Evolutionary conservation across 2,329 filamentous ascomycete species (phyloP), one percentile per base, ranked within the genome.

Genomic region (Nigrospora oryzae): DNA sequence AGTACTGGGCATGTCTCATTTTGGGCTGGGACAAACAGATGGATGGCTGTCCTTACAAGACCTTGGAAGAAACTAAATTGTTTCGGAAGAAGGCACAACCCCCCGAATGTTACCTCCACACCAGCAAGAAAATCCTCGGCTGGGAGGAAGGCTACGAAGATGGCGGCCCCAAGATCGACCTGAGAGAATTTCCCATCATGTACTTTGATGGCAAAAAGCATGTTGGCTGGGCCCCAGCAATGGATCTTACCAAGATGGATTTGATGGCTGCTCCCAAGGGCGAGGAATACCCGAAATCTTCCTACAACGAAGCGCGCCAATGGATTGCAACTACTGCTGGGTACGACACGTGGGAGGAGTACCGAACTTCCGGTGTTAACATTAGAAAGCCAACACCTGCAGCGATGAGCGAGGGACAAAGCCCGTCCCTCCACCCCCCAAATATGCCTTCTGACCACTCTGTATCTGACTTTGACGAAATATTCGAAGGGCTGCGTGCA

Each of bases 131-230:
- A 23, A 66, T 69, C 40, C 41, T 50, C 14, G 63, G 60, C 1
- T 70, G 66, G 65, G 59, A 61, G 7, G 46, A 52, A 6, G 64
- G 60, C 0, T 69, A 61, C 36, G 57, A 64, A 44, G 59, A 63
- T 41, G 63, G 61, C 5, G 65, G 63, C 0, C 47, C 51, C 1
- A 55, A 54, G n/a, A 56, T 63, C 6, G 51, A 48, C 23, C 54
- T 55, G 46, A 60, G 66, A 8, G 62, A 62, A 36, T 69, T 68
- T 15, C 65, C 66, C 0, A 63, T 67, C 14, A 58, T 65, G 56
- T 67, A 63, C 46, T 65, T 65, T 32, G 66, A 68, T 34, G 42
- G 49, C 16, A 42, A 46, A 0, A 50, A 46, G 44, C 59, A 54
- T 32, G 55, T 53, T 32, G 43, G 34, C 11, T 58, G 59, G 59